These are phyloP conservation scores for Bipolaris sorokiniana DNA, from an alignment of 2,329 filamentous ascomycete genomes.

Conservation along the genomic window DNA sequence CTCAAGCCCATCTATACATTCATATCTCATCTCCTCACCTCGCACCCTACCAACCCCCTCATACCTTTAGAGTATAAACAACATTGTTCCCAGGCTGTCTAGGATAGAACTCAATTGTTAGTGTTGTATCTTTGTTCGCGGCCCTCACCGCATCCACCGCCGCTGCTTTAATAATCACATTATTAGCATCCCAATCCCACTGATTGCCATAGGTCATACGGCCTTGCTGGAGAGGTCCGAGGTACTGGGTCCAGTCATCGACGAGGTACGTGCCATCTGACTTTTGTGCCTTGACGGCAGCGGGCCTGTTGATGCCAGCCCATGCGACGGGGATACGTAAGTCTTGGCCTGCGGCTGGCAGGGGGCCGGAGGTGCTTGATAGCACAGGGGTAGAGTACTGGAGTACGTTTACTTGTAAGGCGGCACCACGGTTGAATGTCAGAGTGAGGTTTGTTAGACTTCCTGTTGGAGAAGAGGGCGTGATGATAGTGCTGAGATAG, in stretches of 20 bases:
- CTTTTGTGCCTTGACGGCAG: constrained; percentile 59
- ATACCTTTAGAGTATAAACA: constrained; percentile 57
- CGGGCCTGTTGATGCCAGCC: constrained; percentile 58
- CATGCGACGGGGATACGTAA: constrained; percentile 60
- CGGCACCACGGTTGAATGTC: constrained; percentile 59
- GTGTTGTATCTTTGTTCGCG: constrained; percentile 53
- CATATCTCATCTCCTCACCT: no score
- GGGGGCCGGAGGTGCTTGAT: constrained; percentile 30
- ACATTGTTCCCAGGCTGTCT: constrained; percentile 57
- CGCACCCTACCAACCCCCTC: neutral
- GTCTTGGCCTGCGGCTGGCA: constrained; percentile 48
- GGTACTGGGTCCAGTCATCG: constrained; percentile 63
- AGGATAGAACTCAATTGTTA: constrained; percentile 64
- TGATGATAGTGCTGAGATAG: constrained; percentile 57
- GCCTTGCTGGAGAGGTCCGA: constrained; percentile 59
- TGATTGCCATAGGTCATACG: constrained; percentile 57
- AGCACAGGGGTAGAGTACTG: constrained; percentile 58
- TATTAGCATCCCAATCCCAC: constrained; percentile 58
- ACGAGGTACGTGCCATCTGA: constrained; percentile 58
- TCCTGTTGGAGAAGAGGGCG: constrained; percentile 52
- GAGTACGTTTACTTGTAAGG: constrained; percentile 57
- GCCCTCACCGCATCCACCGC: constrained; percentile 57
- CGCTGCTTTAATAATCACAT: constrained; percentile 56
- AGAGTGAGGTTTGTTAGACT: constrained; percentile 60
- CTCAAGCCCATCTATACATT: no score